Evolutionary conservation across 768 basidiomycete species (phyloP), one percentile per base, ranked within the genome.

Genomic region (Mycena pura): DNA sequence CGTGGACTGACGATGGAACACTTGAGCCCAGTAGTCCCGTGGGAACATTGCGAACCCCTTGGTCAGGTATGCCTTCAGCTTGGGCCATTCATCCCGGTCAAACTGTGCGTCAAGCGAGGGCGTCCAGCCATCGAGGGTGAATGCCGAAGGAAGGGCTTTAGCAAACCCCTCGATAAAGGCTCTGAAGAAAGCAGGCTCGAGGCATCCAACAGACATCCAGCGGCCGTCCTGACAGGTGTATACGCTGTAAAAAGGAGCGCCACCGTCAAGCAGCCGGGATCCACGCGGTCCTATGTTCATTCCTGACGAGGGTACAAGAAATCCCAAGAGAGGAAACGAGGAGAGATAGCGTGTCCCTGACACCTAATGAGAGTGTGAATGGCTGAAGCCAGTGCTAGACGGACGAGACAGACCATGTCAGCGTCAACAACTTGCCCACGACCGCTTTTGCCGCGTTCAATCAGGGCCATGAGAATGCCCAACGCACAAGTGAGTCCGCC

Each of bases 331-430:
- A 4, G 91, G 87, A 62, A 86, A 93, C 1, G 86, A 84, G 10
- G 91, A 81, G n/a, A 93, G 65, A 70, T 93, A 94, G 34, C 91
- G 88, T 3, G 88, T 80, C 6, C 92, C 92, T 11, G 91, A 87
- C 17, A 93, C 90, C 92, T 94, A 6, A 34, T n/a, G 8, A n/a
- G 19, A 53, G 8, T 3, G 28, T 46, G 40, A 64, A 32, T 45
- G 22, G 51, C 38, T 44, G 25, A 46, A 44, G 39, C 19, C 38
- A 47, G 28, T 25, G 17, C 41, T 29, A 17, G 40, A 40, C n/a
- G 25, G 38, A 60, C 15, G 49, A 53, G 25, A 64, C 70, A 19
- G 66, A 89, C 92, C 92, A 95, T 93, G 70, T 95, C 87, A 6
- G 82, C 77, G 53, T 89, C 79, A 40, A 95, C 86, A 13, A 94